These are phyloP conservation scores for Fagopyrum tataricum DNA, from an alignment of 148 eudicot species.

Conservation along the genomic window DNA sequence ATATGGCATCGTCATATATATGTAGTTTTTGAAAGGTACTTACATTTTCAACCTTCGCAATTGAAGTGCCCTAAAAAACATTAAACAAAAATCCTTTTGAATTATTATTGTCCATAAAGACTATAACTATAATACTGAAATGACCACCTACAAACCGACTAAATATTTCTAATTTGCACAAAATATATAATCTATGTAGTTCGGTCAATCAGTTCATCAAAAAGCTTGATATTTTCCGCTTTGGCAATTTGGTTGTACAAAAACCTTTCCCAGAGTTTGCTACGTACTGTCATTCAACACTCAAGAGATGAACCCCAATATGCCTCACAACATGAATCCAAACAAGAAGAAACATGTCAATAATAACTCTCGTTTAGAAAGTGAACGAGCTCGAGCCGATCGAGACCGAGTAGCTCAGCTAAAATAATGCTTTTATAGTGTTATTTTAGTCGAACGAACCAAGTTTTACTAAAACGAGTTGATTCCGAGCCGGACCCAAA, in stretches of 20 bases:
- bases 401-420: too few relatives aligned
- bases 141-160: neutral
- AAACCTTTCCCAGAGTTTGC: neutral
- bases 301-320: neutral
- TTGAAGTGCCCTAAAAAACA: constrained; percentile 32
- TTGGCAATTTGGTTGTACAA: neutral
- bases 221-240: neutral
- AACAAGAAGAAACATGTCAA: neutral
- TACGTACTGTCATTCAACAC: neutral
- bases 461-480: too few relatives aligned
- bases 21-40: constrained; percentile 96
- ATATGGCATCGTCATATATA: constrained; percentile 96
- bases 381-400: too few relatives aligned
- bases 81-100: neutral
- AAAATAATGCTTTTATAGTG: too few relatives aligned
- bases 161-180: neutral
- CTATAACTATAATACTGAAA: constrained; percentile 3
- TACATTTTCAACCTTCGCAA: constrained; percentile 34
- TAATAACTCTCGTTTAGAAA: too few relatives aligned
- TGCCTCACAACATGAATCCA: neutral
- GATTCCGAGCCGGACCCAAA: too few relatives aligned
- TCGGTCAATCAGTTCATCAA: neutral
- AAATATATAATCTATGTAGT: neutral
- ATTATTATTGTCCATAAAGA: too few relatives aligned
- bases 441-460: too few relatives aligned